Evolutionary conservation across 768 basidiomycete genomes (phyloP).

Genomic region (Phylloporus arenicola): DNA sequence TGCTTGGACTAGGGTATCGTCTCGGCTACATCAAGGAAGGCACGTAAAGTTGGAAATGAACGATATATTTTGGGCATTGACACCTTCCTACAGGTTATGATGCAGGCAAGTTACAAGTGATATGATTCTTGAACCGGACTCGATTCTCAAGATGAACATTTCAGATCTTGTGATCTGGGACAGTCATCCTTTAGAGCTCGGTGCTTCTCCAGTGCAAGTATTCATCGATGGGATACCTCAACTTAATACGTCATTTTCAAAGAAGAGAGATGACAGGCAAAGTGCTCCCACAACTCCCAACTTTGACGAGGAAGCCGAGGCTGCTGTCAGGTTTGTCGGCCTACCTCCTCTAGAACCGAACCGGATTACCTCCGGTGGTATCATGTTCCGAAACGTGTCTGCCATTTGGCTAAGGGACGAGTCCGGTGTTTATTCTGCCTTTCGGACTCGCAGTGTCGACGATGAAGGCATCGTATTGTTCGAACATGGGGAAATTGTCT

Average conservation of each 20-base stretch:
- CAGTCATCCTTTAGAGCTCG: constrained; percentile 70
- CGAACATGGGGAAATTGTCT: constrained; percentile 49
- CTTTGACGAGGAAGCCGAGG: constrained; percentile 55
- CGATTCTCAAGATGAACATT: neutral
- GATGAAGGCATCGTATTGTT: constrained; percentile 41
- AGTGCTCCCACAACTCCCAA: constrained; percentile 47
- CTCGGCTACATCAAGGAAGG: constrained; percentile 72
- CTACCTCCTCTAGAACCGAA: constrained; percentile 57
- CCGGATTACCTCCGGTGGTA: constrained; percentile 25
- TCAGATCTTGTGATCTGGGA: constrained; percentile 60
- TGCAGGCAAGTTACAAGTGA: constrained; percentile 36
- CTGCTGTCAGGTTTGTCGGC: constrained; percentile 57
- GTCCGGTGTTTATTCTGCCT: constrained; percentile 17
- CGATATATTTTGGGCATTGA: neutral
- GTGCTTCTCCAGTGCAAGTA: constrained; percentile 76
- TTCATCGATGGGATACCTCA: constrained; percentile 83
- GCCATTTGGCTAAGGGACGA: constrained; percentile 29
- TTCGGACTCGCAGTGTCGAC: constrained; percentile 8
- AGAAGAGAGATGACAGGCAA: constrained; percentile 49
- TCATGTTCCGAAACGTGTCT: constrained; percentile 53
- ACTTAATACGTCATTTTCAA: constrained; percentile 30
- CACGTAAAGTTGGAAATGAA: constrained; percentile 11
- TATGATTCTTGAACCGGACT: neutral
- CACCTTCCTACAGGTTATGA: constrained; percentile 50
- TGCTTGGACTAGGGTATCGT: constrained; percentile 74